Evolutionary conservation across 768 basidiomycete species (phyloP).

Genomic region (Kwoniella dejecticola): DNA sequence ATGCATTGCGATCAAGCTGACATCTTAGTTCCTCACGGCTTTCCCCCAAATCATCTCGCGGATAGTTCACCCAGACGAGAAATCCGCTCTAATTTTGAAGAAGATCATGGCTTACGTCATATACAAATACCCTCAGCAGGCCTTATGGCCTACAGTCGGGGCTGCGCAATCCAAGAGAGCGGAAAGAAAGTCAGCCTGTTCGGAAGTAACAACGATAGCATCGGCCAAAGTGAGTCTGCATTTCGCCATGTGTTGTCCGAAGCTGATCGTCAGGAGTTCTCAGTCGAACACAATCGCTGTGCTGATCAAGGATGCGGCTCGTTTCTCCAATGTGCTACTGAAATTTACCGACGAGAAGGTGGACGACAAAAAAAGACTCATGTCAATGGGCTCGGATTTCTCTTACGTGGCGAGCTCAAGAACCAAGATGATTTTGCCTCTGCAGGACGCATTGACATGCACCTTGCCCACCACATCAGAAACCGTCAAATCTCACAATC

Average conservation of each 20-base stretch:
- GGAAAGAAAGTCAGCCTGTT: conserved; percentile 66
- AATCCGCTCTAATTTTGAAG: conserved; percentile 66
- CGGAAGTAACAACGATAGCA: conserved; percentile 29
- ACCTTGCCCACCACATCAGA: conserved; percentile 72
- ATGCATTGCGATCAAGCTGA: conserved; percentile 2
- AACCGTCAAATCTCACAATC: conserved; percentile 66
- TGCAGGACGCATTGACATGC: conserved; percentile 89
- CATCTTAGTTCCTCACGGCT: conserved; percentile 82
- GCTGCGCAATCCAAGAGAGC: conserved; percentile 79
- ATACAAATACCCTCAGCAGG: conserved; percentile 82
- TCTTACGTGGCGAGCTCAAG: conserved; percentile 59
- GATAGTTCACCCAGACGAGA: conserved; percentile 71
- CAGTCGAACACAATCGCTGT: conserved; percentile 43
- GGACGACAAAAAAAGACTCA: conserved; percentile 37
- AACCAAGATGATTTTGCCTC: conserved; percentile 76
- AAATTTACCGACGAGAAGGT: conserved; percentile 42
- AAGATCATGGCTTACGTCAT: conserved; percentile 73
- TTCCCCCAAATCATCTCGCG: conserved; percentile 97
- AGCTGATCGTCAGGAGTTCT: background rate
- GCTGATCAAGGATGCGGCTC: conserved; percentile 37
- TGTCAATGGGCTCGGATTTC: conserved; percentile 57
- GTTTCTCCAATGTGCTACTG: conserved; percentile 38
- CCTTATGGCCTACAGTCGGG: conserved; percentile 87
- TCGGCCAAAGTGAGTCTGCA: background rate
- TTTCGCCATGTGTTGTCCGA: background rate